These are phyloP conservation scores for Tuber microsphaerosporum DNA, from an alignment of 495 filamentous ascomycete genomes.

Conservation along the genomic window DNA sequence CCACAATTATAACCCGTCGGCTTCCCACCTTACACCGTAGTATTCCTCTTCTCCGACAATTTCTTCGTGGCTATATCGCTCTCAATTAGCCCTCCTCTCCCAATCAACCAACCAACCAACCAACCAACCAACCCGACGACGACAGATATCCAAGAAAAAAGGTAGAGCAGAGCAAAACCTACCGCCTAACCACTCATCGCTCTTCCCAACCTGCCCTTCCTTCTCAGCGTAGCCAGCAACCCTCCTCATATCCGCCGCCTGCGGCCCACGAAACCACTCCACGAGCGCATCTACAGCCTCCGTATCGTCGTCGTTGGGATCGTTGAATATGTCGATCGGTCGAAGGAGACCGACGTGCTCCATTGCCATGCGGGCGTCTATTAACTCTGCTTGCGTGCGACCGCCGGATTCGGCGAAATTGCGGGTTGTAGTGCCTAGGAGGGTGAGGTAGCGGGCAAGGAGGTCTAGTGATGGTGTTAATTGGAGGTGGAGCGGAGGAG, in stretches of 20 bases:
- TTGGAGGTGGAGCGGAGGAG: background rate
- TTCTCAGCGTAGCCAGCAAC: slow-evolving; percentile 29
- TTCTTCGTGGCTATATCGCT: slow-evolving; percentile 31
- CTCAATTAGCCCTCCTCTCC: background rate
- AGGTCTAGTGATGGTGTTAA: slow-evolving; percentile 27
- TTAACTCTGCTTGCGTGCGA: slow-evolving; percentile 32
- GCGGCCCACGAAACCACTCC: slow-evolving; percentile 37
- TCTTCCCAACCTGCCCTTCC: slow-evolving; percentile 22
- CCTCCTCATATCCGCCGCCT: slow-evolving; percentile 39
- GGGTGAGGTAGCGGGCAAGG: slow-evolving; percentile 36
- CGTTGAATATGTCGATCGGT: slow-evolving; percentile 35
- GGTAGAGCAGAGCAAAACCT: slow-evolving; percentile 6
- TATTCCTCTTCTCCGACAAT: slow-evolving; percentile 28
- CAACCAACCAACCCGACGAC: background rate
- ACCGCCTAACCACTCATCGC: slow-evolving; percentile 37
- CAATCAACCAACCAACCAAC: background rate
- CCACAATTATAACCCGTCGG: background rate
- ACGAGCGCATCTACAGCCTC: slow-evolving; percentile 38
- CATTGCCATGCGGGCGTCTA: slow-evolving; percentile 36
- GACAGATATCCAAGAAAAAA: background rate
- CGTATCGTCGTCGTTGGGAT: slow-evolving; percentile 37
- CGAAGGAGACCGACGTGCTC: slow-evolving; percentile 39
- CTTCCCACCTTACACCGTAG: background rate
- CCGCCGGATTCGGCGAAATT: slow-evolving; percentile 35
- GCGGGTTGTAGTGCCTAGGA: slow-evolving; percentile 37